These are phyloP conservation scores for Solanum chiquidenum DNA, from an alignment of 257 asterid genomes.

Conservation along the genomic window DNA sequence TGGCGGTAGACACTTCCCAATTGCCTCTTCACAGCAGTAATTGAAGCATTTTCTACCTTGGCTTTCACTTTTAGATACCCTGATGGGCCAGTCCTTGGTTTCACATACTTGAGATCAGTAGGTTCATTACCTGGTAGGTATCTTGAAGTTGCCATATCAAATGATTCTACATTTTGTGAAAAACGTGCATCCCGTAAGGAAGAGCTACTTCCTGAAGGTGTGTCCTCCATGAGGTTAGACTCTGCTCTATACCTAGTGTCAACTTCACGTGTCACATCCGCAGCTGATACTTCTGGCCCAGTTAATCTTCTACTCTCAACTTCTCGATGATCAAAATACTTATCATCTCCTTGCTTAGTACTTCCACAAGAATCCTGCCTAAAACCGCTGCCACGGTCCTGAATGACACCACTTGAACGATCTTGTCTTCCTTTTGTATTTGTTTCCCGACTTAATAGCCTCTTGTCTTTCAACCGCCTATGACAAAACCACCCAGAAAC, in stretches of 20 bases:
- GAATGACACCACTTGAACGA: constrained; percentile 62
- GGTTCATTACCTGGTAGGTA: constrained; percentile 34
- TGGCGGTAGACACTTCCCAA: constrained; percentile 61
- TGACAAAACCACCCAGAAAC: constrained; percentile 98
- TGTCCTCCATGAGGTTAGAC: constrained; percentile 31
- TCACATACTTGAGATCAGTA: constrained; percentile 23
- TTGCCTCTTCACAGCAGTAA: constrained; percentile 81
- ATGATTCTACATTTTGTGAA: constrained; percentile 24
- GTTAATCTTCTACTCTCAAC: constrained; percentile 62
- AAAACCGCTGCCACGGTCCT: constrained; percentile 75
- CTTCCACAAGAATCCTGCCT: constrained; percentile 97
- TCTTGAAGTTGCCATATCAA: constrained; percentile 38
- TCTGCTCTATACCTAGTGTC: constrained; percentile 31
- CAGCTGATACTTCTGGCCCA: constrained; percentile 39
- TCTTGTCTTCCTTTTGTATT: constrained; percentile 45
- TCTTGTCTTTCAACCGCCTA: constrained; percentile 85
- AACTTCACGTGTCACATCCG: constrained; percentile 37
- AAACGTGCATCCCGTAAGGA: constrained; percentile 34
- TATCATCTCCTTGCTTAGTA: constrained; percentile 62
- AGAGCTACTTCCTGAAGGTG: constrained; percentile 75
- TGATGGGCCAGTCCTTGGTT: constrained; percentile 75
- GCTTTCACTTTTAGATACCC: constrained; percentile 91
- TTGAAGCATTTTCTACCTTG: constrained; percentile 60
- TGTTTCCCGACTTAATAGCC: constrained; percentile 28
- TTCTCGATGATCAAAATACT: constrained; percentile 48